A percentile compares a stretch with the other conserved stretches of the same genome.
These are phyloP conservation scores for Epichloe hybrida DNA, from an alignment of 2,329 filamentous ascomycete genomes.

Conservation along the genomic window DNA sequence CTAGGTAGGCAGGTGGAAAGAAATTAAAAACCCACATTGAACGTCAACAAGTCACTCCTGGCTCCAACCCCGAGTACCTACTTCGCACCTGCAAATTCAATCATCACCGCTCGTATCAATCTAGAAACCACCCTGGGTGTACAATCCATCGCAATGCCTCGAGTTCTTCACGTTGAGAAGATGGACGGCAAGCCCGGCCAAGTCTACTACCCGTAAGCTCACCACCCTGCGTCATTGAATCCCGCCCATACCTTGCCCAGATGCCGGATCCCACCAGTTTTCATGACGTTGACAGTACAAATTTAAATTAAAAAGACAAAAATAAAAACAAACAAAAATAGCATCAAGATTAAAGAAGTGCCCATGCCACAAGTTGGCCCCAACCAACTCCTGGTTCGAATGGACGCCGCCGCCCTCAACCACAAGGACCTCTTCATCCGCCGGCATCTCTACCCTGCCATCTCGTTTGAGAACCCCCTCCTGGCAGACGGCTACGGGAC, in stretches of 20 bases:
- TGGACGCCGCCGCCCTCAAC: slow-evolving; percentile 75
- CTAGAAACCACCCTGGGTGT: no score
- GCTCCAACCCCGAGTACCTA: no score
- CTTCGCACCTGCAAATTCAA: no score
- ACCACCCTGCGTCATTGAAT: no score
- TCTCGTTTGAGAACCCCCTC: slow-evolving; percentile 65
- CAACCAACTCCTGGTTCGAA: slow-evolving; percentile 58
- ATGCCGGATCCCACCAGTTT: neutral
- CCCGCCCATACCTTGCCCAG: neutral
- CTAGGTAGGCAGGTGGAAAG: no score
- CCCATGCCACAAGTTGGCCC: slow-evolving; percentile 50
- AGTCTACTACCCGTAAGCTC: slow-evolving; percentile 65
- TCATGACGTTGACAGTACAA: no score
- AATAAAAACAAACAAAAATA: slow-evolving; percentile 17
- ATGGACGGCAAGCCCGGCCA: slow-evolving; percentile 69
- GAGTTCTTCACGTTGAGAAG: slow-evolving; percentile 50
- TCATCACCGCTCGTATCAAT: no score
- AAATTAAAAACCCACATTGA: no score
- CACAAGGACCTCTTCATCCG: slow-evolving; percentile 93
- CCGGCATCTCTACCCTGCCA: slow-evolving; percentile 78
- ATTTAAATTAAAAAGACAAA: neutral
- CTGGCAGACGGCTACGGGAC: slow-evolving; percentile 71
- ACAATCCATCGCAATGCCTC: slow-evolving; percentile 27
- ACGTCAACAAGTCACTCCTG: no score
- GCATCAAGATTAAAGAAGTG: slow-evolving; percentile 46